phyloP scores from a whole-genome alignment of 805 yeast genomes.

The Sungouiella blattae region DNA sequence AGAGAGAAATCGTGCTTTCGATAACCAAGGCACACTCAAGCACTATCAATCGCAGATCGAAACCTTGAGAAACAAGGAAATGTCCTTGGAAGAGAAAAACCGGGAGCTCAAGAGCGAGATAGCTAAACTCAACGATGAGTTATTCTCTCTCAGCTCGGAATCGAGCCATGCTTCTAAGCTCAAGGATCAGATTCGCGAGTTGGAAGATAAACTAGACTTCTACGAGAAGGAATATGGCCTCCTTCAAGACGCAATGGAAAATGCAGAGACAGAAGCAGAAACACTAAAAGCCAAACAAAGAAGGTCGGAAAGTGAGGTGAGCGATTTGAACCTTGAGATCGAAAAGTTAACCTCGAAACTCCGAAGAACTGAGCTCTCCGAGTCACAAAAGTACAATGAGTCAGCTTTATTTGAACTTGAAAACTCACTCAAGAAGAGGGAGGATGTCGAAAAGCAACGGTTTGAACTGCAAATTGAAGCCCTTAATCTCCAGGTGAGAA shows the following conservation, averaged over 20 bases:
- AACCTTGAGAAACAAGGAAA: constrained; percentile 18
- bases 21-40: constrained; percentile 11
- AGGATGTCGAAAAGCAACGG: constrained; percentile 22
- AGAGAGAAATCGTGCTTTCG: constrained; percentile 13
- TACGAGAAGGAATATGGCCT: constrained; percentile 28
- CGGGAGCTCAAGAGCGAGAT: constrained; percentile 23
- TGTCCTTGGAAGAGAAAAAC: constrained; percentile 14
- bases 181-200: constrained; percentile 18
- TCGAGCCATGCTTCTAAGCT: constrained; percentile 11
- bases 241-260: constrained; percentile 21
- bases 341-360: constrained; percentile 19
- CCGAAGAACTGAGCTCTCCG: constrained; percentile 12
- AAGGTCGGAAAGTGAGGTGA: constrained; percentile 16
- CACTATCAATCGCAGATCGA: constrained; percentile 25
- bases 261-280: constrained; percentile 22
- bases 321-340: constrained; percentile 25
- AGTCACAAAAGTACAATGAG: constrained; percentile 16
- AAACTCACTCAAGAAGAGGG: constrained; percentile 16
- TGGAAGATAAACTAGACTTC: constrained; percentile 22
- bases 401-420: constrained; percentile 21
- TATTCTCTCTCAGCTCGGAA: constrained; percentile 15
- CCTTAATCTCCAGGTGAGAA: constrained; percentile 33
- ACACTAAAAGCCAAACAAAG: constrained; percentile 13
- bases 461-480: constrained; percentile 28
- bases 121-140: constrained; percentile 24